phyloP scores from a whole-genome alignment of 768 basidiomycete genomes.

The Fistulinella prunicolor region DNA sequence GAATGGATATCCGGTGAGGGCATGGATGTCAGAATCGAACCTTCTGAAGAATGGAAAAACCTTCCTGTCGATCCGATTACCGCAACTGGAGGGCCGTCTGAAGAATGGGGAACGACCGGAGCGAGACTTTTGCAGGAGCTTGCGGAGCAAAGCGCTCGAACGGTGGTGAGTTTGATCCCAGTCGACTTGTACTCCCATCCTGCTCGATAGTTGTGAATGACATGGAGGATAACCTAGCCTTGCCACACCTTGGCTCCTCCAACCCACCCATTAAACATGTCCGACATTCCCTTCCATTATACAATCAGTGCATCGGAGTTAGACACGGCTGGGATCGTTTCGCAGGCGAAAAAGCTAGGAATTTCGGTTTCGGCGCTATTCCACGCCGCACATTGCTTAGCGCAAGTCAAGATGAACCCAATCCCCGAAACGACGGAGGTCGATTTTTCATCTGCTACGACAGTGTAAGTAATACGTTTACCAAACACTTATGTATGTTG shows the following conservation, averaged over 20 bases:
- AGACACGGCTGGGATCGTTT: slow-evolving; percentile 11
- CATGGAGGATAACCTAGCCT: neutral
- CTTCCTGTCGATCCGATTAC: slow-evolving; percentile 25
- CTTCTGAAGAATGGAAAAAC: slow-evolving; percentile 23
- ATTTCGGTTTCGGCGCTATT: slow-evolving; percentile 17
- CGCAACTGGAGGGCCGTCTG: slow-evolving; percentile 22
- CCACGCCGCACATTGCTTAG: slow-evolving; percentile 24
- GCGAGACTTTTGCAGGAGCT: slow-evolving; percentile 13
- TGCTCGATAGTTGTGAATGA: neutral
- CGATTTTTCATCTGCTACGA: slow-evolving; percentile 9
- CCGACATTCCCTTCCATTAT: slow-evolving; percentile 7
- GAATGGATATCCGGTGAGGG: too few species aligned
- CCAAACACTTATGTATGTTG: too few species aligned
- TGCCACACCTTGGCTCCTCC: slow-evolving; percentile 10
- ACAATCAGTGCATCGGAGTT: neutral
- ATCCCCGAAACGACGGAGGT: slow-evolving; percentile 10
- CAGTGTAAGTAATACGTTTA: slow-evolving; percentile 8
- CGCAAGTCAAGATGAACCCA: slow-evolving; percentile 21
- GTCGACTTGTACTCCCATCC: neutral
- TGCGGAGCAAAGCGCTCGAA: slow-evolving; percentile 1
- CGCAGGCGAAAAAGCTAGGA: slow-evolving; percentile 8
- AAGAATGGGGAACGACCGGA: slow-evolving; percentile 18
- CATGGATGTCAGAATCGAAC: slow-evolving; percentile 6
- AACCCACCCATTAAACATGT: slow-evolving; percentile 3
- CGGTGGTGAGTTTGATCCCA: slow-evolving; percentile 14